phyloP scores from a whole-genome alignment of 495 filamentous ascomycete genomes.

The Pyrenula aspistea region DNA sequence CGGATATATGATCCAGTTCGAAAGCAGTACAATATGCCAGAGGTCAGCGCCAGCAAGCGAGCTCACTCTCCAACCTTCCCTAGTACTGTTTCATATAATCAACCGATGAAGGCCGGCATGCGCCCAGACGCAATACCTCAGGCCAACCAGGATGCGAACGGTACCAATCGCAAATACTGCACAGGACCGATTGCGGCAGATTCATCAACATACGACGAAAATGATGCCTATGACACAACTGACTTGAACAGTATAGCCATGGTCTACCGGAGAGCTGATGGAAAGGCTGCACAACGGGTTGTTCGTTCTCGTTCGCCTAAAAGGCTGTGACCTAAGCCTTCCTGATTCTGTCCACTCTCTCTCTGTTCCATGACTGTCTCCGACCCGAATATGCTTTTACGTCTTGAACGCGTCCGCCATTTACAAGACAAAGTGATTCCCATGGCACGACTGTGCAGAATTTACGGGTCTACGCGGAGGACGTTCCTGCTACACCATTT shows the following conservation, averaged over 20 bases:
- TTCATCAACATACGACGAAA: not conserved
- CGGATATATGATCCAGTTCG: not conserved
- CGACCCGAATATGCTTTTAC: not conserved
- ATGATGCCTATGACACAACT: not conserved
- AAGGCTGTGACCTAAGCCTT: not conserved
- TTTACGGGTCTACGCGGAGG: not conserved
- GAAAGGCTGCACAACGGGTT: not conserved
- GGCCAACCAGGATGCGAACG: not conserved
- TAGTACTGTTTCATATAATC: not conserved
- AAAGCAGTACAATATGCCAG: not conserved
- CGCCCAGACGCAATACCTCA: not conserved
- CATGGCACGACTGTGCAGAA: no score
- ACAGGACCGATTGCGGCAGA: not conserved
- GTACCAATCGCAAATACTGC: not conserved
- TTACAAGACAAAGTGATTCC: no score
- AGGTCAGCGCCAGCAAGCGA: not conserved
- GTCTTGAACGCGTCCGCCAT: not conserved
- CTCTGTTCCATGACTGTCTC: not conserved
- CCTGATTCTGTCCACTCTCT: not conserved
- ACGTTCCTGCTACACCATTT: not conserved
- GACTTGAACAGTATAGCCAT: not conserved
- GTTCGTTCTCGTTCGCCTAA: not conserved
- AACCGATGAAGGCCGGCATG: not conserved
- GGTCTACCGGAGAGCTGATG: not conserved
- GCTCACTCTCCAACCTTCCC: not conserved